Base-by-base conservation (phyloP, 805 yeast species). In the Nakazawaea wyomingensis region DNA sequence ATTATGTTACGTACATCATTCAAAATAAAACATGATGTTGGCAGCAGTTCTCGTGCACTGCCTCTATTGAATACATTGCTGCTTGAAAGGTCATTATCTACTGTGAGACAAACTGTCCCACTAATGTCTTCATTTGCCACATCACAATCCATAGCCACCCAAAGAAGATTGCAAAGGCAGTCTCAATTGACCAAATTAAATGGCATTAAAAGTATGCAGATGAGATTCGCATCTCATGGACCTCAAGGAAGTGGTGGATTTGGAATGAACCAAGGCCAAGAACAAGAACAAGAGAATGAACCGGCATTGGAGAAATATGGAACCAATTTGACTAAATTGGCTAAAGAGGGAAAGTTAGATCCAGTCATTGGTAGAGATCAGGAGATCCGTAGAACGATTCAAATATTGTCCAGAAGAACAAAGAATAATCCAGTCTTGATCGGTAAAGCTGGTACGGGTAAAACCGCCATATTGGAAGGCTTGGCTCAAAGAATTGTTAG, bases 291-390 rank as follows among this genome's bases (percentile, higher is more conserved):
- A 53, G 54, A 69, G 17, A 82, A 78, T 26, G 73, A 80, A 48
- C 85, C 91, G 0, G 95, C 97, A 0, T 65, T 91, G 47, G 88
- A 88, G 53, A 80, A 82, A 55, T 91, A 68, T 58, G 99, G 96
- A 18, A 76, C 85, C 0, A 91, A 93, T 60, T 65, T 91, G 48
- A 93, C 98, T 1, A 79, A 82, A 45, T 61, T 91, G 51, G 99
- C 99, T 1, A 72, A 74, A 48, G 86, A 85, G 43, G 98, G 98
- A 22, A 87, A 87, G 54, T 69, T 91, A 30, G 99, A 91, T 56
- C 99, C 99, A 0, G 98, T 93, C 18, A 93, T 91, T 55, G 99
- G 99, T 3, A 72, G 98, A 49, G 98, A 93, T 55, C 96, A 90
- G 49, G 98, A 93, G 58, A 93, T 91, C 44, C 74, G 91, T 46